Percentiles rank a stretch among this genome's conserved stretches.
Conservation (phyloP, 2,329 filamentous ascomycete species). For the Cercospora sesami region DNA sequence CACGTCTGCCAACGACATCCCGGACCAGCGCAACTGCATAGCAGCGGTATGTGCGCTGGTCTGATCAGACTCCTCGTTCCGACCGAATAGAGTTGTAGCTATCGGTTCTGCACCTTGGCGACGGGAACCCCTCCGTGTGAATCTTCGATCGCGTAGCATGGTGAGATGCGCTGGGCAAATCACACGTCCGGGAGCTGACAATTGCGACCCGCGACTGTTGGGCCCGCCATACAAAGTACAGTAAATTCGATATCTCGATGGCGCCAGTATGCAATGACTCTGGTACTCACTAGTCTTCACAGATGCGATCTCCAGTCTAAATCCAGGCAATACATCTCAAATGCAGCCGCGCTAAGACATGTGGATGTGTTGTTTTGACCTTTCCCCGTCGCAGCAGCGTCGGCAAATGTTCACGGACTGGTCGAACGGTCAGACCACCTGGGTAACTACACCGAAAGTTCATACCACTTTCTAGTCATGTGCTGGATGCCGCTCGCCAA, state of each 20-base stretch:
- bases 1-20: not conserved
- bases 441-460: not conserved
- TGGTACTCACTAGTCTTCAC: slow-evolving; percentile 1
- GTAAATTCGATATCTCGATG: not conserved
- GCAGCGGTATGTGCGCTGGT: slow-evolving; percentile 1
- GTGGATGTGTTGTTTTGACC: not conserved
- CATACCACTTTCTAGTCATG: not conserved
- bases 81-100: not conserved
- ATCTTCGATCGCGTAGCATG: not conserved
- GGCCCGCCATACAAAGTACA: not conserved
- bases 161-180: not conserved
- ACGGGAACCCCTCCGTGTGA: not conserved
- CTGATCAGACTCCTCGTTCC: not conserved
- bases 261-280: slow-evolving; percentile 3
- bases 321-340: not conserved
- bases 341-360: not conserved
- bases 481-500: not conserved
- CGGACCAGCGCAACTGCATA: not conserved
- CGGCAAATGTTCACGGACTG: not conserved
- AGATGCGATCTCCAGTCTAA: not conserved
- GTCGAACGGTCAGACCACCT: not conserved
- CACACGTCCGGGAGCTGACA: not conserved
- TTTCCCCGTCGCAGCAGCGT: not conserved
- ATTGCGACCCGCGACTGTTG: not conserved
- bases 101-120: not conserved